These are phyloP conservation scores for Aspergillus nidulans DNA, from an alignment of 495 filamentous ascomycete genomes.

Conservation along the genomic window DNA sequence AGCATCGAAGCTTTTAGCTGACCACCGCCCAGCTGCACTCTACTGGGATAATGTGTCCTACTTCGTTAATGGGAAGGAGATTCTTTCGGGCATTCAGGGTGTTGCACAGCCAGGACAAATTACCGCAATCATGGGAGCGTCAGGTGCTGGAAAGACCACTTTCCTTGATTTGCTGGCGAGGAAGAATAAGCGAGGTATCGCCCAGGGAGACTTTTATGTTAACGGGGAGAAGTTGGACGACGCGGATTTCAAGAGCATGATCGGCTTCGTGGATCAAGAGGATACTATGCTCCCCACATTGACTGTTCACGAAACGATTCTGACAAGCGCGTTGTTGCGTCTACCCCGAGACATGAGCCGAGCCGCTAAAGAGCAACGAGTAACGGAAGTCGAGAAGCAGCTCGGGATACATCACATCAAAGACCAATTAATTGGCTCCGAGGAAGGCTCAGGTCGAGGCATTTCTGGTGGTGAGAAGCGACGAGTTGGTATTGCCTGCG, in stretches of 20 bases:
- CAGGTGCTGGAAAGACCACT: constrained; percentile 94
- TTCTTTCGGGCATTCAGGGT: constrained; percentile 75
- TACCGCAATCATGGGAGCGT: constrained; percentile 97
- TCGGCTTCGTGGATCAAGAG: constrained; percentile 97
- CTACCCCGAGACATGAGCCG: constrained; percentile 87
- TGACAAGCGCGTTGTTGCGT: constrained; percentile 86
- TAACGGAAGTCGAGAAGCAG: constrained; percentile 90
- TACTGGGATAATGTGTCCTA: constrained; percentile 90
- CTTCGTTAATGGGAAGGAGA: constrained; percentile 77
- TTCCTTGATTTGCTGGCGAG: constrained; percentile 95
- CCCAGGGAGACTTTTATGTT: constrained; percentile 81
- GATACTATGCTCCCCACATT: constrained; percentile 96
- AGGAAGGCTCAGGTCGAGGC: constrained; percentile 89
- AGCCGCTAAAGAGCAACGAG: constrained; percentile 79
- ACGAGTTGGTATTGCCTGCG: constrained; percentile 93
- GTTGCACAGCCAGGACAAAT: constrained; percentile 85
- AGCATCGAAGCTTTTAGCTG: constrained; percentile 73
- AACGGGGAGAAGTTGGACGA: constrained; percentile 90
- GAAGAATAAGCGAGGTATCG: constrained; percentile 89
- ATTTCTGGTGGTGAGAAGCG: constrained; percentile 97
- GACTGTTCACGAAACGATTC: constrained; percentile 96
- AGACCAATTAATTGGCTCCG: constrained; percentile 94
- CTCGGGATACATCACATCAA: constrained; percentile 89
- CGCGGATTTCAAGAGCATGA: constrained; percentile 80
- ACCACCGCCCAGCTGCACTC: constrained; percentile 85